phyloP scores from a whole-genome alignment of 2,329 filamentous ascomycete species.

The Trichoderma koningiopsis region DNA sequence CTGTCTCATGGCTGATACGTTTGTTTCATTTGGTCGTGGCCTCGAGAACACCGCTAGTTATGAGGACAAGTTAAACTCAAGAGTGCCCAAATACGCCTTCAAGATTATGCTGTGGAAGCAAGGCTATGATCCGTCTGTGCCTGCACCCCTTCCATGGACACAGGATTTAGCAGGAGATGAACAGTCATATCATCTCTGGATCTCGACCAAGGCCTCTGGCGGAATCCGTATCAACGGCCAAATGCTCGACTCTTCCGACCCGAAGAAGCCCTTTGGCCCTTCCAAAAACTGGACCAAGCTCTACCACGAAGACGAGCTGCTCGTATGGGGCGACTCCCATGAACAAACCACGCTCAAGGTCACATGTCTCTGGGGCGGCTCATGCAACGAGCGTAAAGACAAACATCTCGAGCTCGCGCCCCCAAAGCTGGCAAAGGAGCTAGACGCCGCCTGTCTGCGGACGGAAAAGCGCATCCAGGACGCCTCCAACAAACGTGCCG shows the following conservation, averaged over 20 bases:
- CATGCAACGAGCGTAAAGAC: conserved; percentile 45
- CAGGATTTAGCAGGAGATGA: conserved; percentile 41
- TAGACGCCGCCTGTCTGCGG: conserved; percentile 52
- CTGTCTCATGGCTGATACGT: conserved; percentile 65
- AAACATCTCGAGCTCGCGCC: conserved; percentile 41
- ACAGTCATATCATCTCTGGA: conserved; percentile 67
- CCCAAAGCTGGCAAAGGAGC: conserved; percentile 44
- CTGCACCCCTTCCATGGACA: conserved; percentile 50
- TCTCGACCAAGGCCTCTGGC: conserved; percentile 76
- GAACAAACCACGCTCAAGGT: conserved; percentile 53
- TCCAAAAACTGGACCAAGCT: conserved; percentile 68
- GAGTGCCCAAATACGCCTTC: conserved; percentile 80
- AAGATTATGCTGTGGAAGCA: conserved; percentile 75
- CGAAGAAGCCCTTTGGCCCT: conserved; percentile 55
- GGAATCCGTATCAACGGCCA: conserved; percentile 78
- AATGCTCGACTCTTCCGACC: conserved; percentile 59
- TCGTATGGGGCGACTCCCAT: conserved; percentile 62
- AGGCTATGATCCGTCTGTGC: conserved; percentile 60
- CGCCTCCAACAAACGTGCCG: conserved; percentile 40
- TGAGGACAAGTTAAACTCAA: conserved; percentile 61
- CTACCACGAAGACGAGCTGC: conserved; percentile 75
- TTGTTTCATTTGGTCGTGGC: conserved; percentile 78
- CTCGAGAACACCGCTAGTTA: conserved; percentile 69
- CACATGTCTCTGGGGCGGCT: conserved; percentile 59
- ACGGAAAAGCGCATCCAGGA: conserved; percentile 50